phyloP scores from a whole-genome alignment of 768 basidiomycete genomes.

The Lanmaoa pseudosensibilis region DNA sequence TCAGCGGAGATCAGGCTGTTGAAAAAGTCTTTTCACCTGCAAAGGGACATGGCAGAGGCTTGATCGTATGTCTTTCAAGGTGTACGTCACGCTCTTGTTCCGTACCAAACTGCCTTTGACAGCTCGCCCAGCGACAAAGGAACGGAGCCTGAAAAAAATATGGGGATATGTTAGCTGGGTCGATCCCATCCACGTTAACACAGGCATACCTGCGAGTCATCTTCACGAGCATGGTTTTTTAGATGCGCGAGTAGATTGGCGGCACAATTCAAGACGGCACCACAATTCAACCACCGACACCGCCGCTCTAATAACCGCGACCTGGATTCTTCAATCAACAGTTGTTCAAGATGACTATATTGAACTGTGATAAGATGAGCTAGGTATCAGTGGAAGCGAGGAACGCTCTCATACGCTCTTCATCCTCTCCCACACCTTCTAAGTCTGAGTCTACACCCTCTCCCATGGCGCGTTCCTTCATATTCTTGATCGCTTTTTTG shows the following conservation, averaged over 20 bases:
- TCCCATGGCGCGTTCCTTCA: slow-evolving; percentile 12
- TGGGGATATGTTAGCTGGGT: slow-evolving; percentile 7
- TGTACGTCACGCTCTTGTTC: slow-evolving; percentile 45
- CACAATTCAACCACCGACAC: slow-evolving; percentile 65
- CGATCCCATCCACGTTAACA: not conserved
- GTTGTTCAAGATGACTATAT: slow-evolving; percentile 38
- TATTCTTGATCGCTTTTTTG: slow-evolving; percentile 17
- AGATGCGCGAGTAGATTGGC: slow-evolving; percentile 53
- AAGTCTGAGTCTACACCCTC: slow-evolving; percentile 20
- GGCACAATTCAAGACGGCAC: slow-evolving; percentile 52
- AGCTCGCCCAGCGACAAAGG: slow-evolving; percentile 57
- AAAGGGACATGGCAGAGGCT: slow-evolving; percentile 31
- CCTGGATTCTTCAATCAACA: slow-evolving; percentile 48
- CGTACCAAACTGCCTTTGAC: slow-evolving; percentile 44
- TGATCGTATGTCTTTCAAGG: slow-evolving; percentile 47
- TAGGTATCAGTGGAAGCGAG: slow-evolving; percentile 20
- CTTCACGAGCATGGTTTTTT: slow-evolving; percentile 36
- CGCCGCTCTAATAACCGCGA: slow-evolving; percentile 44
- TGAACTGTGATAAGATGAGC: slow-evolving; percentile 40
- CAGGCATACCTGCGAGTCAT: slow-evolving; percentile 29
- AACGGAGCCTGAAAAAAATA: slow-evolving; percentile 35
- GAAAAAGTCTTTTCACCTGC: slow-evolving; percentile 41
- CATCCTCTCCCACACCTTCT: slow-evolving; percentile 22
- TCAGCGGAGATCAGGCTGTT: slow-evolving; percentile 9
- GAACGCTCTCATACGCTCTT: slow-evolving; percentile 33